Conservation (phyloP, 2,329 filamentous ascomycete species). For the Alternaria dauci region DNA sequence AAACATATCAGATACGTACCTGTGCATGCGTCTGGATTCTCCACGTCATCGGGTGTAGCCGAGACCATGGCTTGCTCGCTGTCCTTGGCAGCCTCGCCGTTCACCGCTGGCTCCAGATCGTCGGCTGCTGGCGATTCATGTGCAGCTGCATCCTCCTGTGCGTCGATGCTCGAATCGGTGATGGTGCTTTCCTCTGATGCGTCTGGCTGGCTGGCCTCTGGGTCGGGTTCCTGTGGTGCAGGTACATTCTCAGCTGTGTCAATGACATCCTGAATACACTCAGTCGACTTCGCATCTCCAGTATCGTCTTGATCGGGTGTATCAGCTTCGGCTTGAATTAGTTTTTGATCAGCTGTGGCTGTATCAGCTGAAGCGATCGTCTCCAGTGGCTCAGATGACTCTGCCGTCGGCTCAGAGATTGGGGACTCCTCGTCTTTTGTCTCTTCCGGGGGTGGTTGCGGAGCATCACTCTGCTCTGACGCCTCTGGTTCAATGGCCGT, state of each 20-base stretch:
- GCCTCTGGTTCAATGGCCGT: neutral
- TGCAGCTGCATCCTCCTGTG: constrained; percentile 9
- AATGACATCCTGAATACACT: neutral
- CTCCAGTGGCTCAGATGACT: neutral
- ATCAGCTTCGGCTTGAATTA: neutral
- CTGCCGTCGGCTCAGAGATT: neutral
- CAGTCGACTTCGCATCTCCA: neutral
- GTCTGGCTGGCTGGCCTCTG: neutral
- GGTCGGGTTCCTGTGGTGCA: neutral
- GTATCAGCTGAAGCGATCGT: neutral
- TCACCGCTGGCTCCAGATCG: constrained; percentile 2
- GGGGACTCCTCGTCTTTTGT: neutral
- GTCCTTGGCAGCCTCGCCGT: constrained; percentile 7
- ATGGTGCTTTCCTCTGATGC: neutral
- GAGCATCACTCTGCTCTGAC: neutral
- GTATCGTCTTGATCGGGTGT: neutral
- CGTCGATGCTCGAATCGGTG: constrained; percentile 2
- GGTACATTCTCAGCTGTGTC: neutral
- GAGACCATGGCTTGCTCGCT: constrained; percentile 10
- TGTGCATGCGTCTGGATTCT: constrained; percentile 11
- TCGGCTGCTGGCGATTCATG: constrained; percentile 4
- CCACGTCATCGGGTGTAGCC: constrained; percentile 11
- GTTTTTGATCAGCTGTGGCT: neutral
- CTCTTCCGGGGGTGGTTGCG: neutral
- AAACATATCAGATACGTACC: constrained; percentile 28